Base-by-base conservation (phyloP, 2,329 filamentous ascomycete species). In the Talaromyces albobiverticillius region DNA sequence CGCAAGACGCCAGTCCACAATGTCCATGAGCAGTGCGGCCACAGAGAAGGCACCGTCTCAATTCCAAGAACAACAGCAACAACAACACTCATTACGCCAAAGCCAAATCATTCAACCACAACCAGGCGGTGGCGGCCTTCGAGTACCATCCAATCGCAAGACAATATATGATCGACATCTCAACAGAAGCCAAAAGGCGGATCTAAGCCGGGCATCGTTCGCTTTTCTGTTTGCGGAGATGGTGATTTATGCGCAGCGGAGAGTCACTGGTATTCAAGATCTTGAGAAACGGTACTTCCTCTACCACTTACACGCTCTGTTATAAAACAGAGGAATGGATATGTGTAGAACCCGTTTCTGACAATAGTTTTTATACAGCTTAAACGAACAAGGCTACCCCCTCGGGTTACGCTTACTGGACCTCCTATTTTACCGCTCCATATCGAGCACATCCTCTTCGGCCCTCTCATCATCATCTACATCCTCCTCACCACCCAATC, bases 161-260 rank as follows among this genome's bases (percentile, higher is more conserved):
- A 96, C 91, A 60, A 97, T 99, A 77, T 99, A 97, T 79, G 91
- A 96, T 79, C 84, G 94, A 53, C 91, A 95, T 58, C 80, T 97
- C 58, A 96, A 96, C 75, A 88, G 94, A 60, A 88, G 86, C 64
- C 89, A 90, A 71, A 90, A 89, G 64, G 83, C 89, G 55, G 93
- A 97, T 78, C 84, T 95, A 61, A 96, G 91, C 71, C 88, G 95
- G 68, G 85, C 94, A 10, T 91, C 90, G 74, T 97, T 99, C 74
- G 93, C 94, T 40, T 97, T 95, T 72, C 80, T 99, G 56, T 97
- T 99, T 70, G 87, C 88, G 57, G 93, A 96, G 77, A 96, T 97
- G 89, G 92, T 99, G 47, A 87, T 85, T 65, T 97, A 97, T 73
- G 93, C 94, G 62, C 94, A 97, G 71, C 82, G 86, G 65, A 82